Evolutionary conservation across 169 alveolate genomes (phyloP).

Genomic region (Eimeria tenella): DNA sequence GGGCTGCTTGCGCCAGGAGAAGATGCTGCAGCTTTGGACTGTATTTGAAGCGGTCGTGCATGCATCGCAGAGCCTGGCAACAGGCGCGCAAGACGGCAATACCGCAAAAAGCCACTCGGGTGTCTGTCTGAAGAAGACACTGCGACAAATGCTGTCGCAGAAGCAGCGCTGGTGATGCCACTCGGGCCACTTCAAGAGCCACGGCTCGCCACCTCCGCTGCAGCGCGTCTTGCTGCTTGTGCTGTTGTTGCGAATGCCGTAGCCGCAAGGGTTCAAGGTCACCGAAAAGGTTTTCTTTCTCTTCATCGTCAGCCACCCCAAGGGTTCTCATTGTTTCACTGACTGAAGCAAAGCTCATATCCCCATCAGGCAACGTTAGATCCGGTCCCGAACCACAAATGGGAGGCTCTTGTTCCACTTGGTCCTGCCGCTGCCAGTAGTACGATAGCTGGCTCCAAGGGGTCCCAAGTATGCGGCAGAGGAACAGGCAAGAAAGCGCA

Average conservation of each 20-base stretch:
- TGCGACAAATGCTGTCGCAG: constrained; percentile 62
- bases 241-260: constrained; percentile 58
- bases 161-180: constrained; percentile 52
- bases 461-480: constrained; percentile 57
- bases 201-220: constrained; percentile 16
- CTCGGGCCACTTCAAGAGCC: constrained; percentile 22
- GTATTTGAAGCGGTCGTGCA: constrained; percentile 18
- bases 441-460: neutral
- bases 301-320: constrained; percentile 4
- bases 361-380: neutral
- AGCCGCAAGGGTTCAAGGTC: constrained; percentile 37
- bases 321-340: neutral
- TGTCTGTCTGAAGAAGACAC: constrained; percentile 51
- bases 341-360: neutral
- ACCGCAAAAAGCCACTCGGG: constrained; percentile 21
- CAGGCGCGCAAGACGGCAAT: constrained; percentile 50
- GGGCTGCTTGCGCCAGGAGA: constrained; percentile 20
- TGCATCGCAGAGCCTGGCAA: constrained; percentile 55
- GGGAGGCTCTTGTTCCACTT: neutral
- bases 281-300: neutral
- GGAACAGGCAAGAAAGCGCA: constrained; percentile 50
- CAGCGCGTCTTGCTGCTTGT: constrained; percentile 11
- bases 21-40: constrained; percentile 26
- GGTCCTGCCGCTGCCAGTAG: constrained; percentile 14
- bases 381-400: neutral